Percentiles rank a stretch among this genome's conserved stretches.
Evolutionary conservation across 2,329 filamentous ascomycete species (phyloP).

Genomic region (Ilyonectria mors-panacis): DNA sequence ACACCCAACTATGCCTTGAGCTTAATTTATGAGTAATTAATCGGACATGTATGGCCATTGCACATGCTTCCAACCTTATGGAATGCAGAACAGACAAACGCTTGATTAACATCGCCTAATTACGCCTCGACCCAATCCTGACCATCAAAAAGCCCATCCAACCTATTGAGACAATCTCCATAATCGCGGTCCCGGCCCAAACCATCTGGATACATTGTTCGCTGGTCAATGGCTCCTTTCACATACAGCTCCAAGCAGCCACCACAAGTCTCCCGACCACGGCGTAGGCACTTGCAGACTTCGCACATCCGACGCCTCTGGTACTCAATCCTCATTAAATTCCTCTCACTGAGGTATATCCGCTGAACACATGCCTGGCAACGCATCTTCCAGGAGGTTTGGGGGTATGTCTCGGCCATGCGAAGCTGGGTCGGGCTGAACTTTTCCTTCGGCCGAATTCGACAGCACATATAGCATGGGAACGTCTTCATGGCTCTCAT

Average conservation of each 20-base stretch:
- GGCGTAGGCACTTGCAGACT: slow-evolving; percentile 35
- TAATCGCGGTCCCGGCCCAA: background rate
- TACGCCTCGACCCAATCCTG: background rate
- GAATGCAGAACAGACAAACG: no score
- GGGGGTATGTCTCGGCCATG: background rate
- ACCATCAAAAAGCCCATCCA: slow-evolving; percentile 26
- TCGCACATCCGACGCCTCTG: slow-evolving; percentile 31
- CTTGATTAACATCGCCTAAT: background rate
- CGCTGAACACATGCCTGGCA: slow-evolving; percentile 29
- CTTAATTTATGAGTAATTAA: background rate
- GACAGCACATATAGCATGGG: slow-evolving; percentile 40
- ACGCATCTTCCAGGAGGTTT: slow-evolving; percentile 35
- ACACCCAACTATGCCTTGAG: background rate
- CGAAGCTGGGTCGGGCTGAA: slow-evolving; percentile 25
- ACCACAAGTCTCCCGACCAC: slow-evolving; percentile 26
- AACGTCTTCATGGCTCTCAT: background rate
- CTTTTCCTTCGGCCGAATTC: slow-evolving; percentile 8
- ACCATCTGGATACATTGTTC: slow-evolving; percentile 2
- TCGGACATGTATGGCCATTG: background rate
- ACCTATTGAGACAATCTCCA: slow-evolving; percentile 14
- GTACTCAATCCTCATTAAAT: slow-evolving; percentile 24
- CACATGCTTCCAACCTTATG: background rate
- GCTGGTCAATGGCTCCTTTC: slow-evolving; percentile 23
- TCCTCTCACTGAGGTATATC: slow-evolving; percentile 18
- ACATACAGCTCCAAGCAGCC: slow-evolving; percentile 39